Percentiles rank a stretch among this genome's conserved stretches.
phyloP scores from a whole-genome alignment of 1,284 basidiomycete species.

The Neolentinus lepideus region DNA sequence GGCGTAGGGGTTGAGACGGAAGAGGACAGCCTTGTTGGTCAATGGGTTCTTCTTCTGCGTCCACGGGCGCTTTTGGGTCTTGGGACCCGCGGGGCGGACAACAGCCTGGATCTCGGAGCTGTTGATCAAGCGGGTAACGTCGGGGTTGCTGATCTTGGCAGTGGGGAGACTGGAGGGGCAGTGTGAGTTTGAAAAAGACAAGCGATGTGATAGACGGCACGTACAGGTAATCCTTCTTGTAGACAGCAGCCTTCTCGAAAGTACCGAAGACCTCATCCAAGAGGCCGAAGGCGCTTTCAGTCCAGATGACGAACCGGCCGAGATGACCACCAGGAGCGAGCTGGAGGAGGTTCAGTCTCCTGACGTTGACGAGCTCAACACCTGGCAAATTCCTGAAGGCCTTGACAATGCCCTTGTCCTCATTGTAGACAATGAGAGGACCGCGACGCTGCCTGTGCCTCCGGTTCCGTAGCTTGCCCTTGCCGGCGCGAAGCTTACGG shows the following conservation, averaged over 20 bases:
- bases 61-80: slow-evolving; percentile 88
- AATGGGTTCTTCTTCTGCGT: slow-evolving; percentile 99
- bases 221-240: slow-evolving; percentile 93
- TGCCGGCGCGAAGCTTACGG: slow-evolving; percentile 94
- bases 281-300: slow-evolving; percentile 87
- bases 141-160: slow-evolving; percentile 96
- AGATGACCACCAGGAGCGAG: slow-evolving; percentile 99
- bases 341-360: slow-evolving; percentile 95
- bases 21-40: slow-evolving; percentile 92
- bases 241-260: slow-evolving; percentile 74
- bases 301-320: slow-evolving; percentile 99
- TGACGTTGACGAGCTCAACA: slow-evolving; percentile 96
- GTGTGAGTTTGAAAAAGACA: neutral
- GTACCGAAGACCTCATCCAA: slow-evolving; percentile 96
- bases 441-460: slow-evolving; percentile 97
- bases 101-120: slow-evolving; percentile 95
- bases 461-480: slow-evolving; percentile 97
- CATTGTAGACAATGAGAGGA: slow-evolving; percentile 95
- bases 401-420: slow-evolving; percentile 97
- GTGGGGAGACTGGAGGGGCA: slow-evolving; percentile 62
- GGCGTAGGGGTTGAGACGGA: slow-evolving; percentile 99
- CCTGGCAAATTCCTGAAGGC: slow-evolving; percentile 99
- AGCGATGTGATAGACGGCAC: slow-evolving; percentile 20
- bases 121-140: slow-evolving; percentile 98
- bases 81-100: slow-evolving; percentile 80